Base-by-base conservation (phyloP, 2,329 filamentous ascomycete species). In the Curvularia eragrostidis region DNA sequence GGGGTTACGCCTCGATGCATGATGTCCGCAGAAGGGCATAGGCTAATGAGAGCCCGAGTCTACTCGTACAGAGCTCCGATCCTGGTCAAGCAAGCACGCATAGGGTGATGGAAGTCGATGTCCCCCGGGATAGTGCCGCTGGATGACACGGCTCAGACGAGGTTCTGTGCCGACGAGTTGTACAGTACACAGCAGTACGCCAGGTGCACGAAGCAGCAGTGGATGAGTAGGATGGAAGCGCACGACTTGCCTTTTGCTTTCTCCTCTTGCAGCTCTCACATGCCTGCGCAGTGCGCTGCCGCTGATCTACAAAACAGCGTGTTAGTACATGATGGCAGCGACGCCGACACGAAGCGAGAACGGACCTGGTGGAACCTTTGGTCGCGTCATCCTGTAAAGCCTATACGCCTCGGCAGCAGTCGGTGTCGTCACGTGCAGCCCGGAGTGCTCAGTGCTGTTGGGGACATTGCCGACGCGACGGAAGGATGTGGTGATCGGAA, bases 261-360 rank as follows among this genome's bases (percentile, higher is more conserved):
- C 87, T 82, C 58, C 82, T 81, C 75, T 87, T 89, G 78, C 87
- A 89, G 61, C 80, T 84, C 62, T 87, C 84, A 72, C 87, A 89
- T 39, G 87, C 87, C 65, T 86, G 83, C 24, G 84, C 84, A 50
- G 83, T 89, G 66, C 87, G 83, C 75, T 86, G 84, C 63, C 87
- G 82, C 73, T 87, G 85, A 62, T 88, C 84, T 64, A 82, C 81
- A 85, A 49, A 80, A 80, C 64, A 82, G 83, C 85, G 85, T 80
- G 55, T 71, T 59, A 71, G 67, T 56, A 41, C n/a, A 32, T n/a
- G 34, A n/a, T 48, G 13, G 7, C 19, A 28, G 53, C 48, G 44
- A 41, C 36, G 38, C 39, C 56, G 47, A 51, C 52, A 32, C 48
- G 53, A 54, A 38, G 57, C 46, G 59, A 38, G 52, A 41, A 67